phyloP scores from a whole-genome alignment of 2,329 filamentous ascomycete species.

The Cytospora mali region DNA sequence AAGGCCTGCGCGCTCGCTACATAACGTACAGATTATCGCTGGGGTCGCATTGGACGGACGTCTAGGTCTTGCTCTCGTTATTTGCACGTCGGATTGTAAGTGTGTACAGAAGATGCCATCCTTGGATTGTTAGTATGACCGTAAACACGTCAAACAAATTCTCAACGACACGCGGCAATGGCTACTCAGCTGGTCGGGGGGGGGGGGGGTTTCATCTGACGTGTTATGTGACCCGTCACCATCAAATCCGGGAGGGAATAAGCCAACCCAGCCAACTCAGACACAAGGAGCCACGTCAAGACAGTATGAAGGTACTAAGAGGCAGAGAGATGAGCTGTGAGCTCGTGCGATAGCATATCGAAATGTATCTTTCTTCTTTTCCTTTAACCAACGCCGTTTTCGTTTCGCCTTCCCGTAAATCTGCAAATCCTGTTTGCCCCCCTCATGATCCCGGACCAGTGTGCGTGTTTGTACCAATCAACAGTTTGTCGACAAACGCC shows the following conservation, averaged over 20 bases:
- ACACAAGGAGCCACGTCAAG: not conserved
- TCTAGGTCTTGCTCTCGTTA: conserved; percentile 1
- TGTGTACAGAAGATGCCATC: not conserved
- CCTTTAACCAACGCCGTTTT: conserved; percentile 15
- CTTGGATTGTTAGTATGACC: not conserved
- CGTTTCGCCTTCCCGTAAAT: conserved; percentile 8
- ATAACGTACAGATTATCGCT: conserved; percentile 3
- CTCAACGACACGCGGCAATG: not conserved
- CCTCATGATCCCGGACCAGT: conserved; percentile 1
- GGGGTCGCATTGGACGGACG: not conserved
- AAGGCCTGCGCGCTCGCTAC: not conserved
- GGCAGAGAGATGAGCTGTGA: conserved; percentile 1
- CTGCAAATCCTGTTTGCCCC: not conserved
- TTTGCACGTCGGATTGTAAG: not conserved
- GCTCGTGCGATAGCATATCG: conserved; percentile 3
- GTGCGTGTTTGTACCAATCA: not conserved
- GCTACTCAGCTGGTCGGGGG: too few relatives aligned
- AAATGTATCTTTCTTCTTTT: conserved; percentile 10
- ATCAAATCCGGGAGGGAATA: not conserved
- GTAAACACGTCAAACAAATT: not conserved
- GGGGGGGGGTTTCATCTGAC: not conserved
- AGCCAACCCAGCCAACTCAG: not conserved
- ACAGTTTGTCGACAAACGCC: not conserved
- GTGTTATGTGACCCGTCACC: conserved; percentile 1
- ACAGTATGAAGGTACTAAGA: not conserved